Base-by-base conservation (phyloP, 140 eudicot species). In the Oenanthe javanica region DNA sequence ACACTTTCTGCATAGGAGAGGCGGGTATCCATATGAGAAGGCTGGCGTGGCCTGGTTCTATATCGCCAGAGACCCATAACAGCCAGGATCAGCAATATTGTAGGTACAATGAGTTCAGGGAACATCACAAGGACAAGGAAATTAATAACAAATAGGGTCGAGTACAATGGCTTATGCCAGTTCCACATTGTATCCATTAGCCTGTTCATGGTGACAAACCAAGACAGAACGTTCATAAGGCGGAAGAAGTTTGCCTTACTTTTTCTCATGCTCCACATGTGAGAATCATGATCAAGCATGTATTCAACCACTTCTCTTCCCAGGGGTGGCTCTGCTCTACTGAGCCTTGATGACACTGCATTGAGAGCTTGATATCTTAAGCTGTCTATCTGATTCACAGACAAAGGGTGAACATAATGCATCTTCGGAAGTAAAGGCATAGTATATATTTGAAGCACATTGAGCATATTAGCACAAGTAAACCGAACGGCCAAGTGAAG, bases 181-280 rank as follows among this genome's bases (percentile, higher is more conserved):
- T 85, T 90, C 18, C 92, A 81, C 78, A 89, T 81, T 2, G 82
- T 6, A 61, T 92, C 98, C 9, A 92, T 79, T 67, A 90, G 52
- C 76, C 92, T 81, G 83, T 85, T 83, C 72, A 87, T 38, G 15
- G 84, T 83, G 49, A 90, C 83, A 14, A 90, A 80, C 91, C 97
- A 89, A 9, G 89, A 84, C 48, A 94, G 50, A 9, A 94, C 94
- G 45, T 71, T 86, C 7, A 89, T 89, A 43, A 94, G 94, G 86
- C 98, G 85, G 50, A 90, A 88, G 87, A 94, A 94, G 76, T 94
- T 94, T 27, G 98, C 98, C 78, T 89, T 92, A 77, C 98, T 94
- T 77, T 90, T 94, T 72, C 98, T 85, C 98, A 94, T 94, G 85
- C 98, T 94, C 98, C 98, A 94, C 97, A 94, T 92, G 71, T 94